Evolutionary conservation across 2,329 filamentous ascomycete genomes (phyloP), one percentile per base, ranked within the genome.

Genomic region (Trichophaea hybrida): DNA sequence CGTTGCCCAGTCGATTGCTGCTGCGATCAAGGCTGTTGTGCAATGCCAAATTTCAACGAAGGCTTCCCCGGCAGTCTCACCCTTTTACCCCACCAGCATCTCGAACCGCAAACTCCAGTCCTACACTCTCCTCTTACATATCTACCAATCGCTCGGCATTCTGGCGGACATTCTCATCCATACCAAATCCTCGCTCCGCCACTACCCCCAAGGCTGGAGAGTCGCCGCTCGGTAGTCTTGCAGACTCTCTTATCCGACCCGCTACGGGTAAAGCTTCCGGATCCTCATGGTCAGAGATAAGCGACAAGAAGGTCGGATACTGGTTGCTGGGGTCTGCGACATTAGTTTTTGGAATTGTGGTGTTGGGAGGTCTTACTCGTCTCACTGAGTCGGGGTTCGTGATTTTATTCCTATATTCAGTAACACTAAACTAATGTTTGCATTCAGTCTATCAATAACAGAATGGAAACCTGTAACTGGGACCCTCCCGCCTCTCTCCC

Each of bases 401-500:
- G 6, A 6, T 37, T 37, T 34, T 48, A 31, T 37, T 6, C 15
- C 17, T 64, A 46, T 31, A 37, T 51, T 17, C 54, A n/a, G 58
- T 53, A 8, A 37, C 8, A 50, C 10, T 44, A 50, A 24, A 35
- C 38, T 44, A 40, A 35, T 33, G 37, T 37, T 37, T 10, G 17
- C 51, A 33, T n/a, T 12, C 66, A 94, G 91, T 50, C 78, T 98
- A 66, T 96, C 90, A 72, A 98, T 98, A 69, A 98, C 93, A 64
- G 93, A 98, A 86, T 98, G 93, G 93, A 85, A 84, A 67, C 93
- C 93, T 54, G 90, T 98, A 48, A 97, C 93, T 7, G 93, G 93
- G 67, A 90, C 89, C 13, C 75, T 94, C 40, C 90, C 89, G 38
- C 93, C 93, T 40, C 80, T 86, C 73, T 86, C 81, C 68, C 74